These are phyloP conservation scores for Venturia oleaginea DNA, from an alignment of 2,329 filamentous ascomycete genomes.

Conservation along the genomic window DNA sequence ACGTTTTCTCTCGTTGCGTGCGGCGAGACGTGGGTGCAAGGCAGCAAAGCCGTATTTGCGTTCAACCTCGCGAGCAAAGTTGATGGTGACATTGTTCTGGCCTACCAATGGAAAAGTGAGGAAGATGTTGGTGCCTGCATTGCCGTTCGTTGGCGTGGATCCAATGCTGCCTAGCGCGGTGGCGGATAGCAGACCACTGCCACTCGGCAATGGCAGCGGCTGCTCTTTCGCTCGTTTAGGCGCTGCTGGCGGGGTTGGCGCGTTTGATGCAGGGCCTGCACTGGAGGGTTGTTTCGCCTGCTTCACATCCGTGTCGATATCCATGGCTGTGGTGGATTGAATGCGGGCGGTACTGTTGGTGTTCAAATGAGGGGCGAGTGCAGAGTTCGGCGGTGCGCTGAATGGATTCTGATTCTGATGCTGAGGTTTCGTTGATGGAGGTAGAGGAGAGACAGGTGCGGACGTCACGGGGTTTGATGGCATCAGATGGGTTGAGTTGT, in stretches of 20 bases:
- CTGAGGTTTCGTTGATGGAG: neutral
- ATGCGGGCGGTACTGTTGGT: neutral
- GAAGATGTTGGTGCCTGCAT: slow-evolving; percentile 60
- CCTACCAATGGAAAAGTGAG: slow-evolving; percentile 74
- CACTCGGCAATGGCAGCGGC: slow-evolving; percentile 48
- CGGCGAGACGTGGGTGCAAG: slow-evolving; percentile 81
- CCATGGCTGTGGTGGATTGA: slow-evolving; percentile 19
- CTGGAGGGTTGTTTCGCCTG: slow-evolving; percentile 25
- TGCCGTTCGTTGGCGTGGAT: slow-evolving; percentile 39
- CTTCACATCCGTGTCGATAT: slow-evolving; percentile 22
- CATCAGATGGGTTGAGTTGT: slow-evolving; percentile 48
- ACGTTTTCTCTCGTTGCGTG: slow-evolving; percentile 76
- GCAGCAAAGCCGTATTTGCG: slow-evolving; percentile 93
- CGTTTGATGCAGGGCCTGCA: slow-evolving; percentile 33
- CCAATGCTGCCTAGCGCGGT: slow-evolving; percentile 48
- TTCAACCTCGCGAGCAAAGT: slow-evolving; percentile 89
- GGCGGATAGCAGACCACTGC: slow-evolving; percentile 55
- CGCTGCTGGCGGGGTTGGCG: slow-evolving; percentile 46
- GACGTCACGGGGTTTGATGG: slow-evolving; percentile 28
- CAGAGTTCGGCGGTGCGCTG: neutral
- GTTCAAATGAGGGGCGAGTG: neutral
- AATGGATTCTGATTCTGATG: neutral
- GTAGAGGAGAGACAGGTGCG: slow-evolving; percentile 28
- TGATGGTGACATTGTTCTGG: slow-evolving; percentile 82
- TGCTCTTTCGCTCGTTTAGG: slow-evolving; percentile 45